phyloP scores from a whole-genome alignment of 371 early-diverging fungal genomes.

The Blastocladiella emersonii region DNA sequence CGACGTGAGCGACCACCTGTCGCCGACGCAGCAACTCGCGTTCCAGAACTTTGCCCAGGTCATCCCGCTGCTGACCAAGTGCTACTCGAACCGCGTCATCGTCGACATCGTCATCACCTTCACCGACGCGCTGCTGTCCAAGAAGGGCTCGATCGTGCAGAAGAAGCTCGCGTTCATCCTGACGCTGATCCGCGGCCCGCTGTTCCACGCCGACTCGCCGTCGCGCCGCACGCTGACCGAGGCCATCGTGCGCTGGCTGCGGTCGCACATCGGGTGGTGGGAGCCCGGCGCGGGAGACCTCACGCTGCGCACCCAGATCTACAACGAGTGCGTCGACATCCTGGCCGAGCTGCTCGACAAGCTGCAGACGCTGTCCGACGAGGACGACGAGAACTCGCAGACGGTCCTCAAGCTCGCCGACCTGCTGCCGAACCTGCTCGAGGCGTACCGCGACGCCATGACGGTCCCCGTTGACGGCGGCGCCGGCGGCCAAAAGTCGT shows the following conservation, averaged over 20 bases:
- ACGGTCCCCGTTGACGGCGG: conserved; percentile 16
- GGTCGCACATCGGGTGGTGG: conserved; percentile 37
- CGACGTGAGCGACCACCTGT: conserved; percentile 35
- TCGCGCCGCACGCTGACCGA: conserved; percentile 33
- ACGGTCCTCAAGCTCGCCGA: conserved; percentile 7
- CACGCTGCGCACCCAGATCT: conserved; percentile 31
- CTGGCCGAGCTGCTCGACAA: conserved; percentile 36
- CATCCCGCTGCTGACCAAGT: conserved; percentile 31
- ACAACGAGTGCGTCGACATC: conserved; percentile 32
- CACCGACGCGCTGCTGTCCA: conserved; percentile 31
- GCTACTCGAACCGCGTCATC: conserved; percentile 32
- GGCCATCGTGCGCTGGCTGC: conserved; percentile 40
- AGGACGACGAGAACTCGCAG: conserved; percentile 13
- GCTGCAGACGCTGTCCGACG: conserved; percentile 28
- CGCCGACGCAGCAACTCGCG: conserved; percentile 49
- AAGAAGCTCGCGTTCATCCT: conserved; percentile 42
- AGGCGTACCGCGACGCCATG: conserved; percentile 3
- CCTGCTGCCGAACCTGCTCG: conserved; percentile 10
- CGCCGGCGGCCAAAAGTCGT: conserved; percentile 14
- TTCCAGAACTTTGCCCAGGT: conserved; percentile 47
- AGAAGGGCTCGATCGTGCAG: conserved; percentile 38
- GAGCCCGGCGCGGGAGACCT: conserved; percentile 13
- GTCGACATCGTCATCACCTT: conserved; percentile 33
- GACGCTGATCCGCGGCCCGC: conserved; percentile 37
- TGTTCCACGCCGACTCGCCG: conserved; percentile 33